Evolutionary conservation across 176 grass and related monocot genomes (phyloP).

Genomic region (Aechmea fasciata): DNA sequence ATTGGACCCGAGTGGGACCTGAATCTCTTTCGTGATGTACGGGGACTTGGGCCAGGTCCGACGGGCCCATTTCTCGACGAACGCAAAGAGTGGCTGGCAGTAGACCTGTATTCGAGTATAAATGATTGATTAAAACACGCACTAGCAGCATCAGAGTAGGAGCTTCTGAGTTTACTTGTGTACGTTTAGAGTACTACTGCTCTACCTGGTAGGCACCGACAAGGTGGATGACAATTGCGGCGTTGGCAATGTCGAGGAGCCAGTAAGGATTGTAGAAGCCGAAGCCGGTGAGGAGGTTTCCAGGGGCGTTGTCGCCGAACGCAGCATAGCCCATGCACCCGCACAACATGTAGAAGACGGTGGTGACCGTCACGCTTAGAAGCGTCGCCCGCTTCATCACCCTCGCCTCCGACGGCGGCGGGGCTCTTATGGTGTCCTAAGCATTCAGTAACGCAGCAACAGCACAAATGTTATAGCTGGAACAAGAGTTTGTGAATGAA

Average conservation of each 20-base stretch:
- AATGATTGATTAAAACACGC: background rate
- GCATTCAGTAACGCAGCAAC: background rate
- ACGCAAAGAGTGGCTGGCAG: conserved; percentile 89
- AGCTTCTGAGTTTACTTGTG: background rate
- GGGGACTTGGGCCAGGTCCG: conserved; percentile 45
- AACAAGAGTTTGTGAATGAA: background rate
- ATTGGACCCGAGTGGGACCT: conserved; percentile 26
- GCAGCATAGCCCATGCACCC: conserved; percentile 52
- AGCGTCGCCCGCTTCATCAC: conserved; percentile 40
- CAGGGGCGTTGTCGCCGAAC: conserved; percentile 34
- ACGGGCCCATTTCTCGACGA: conserved; percentile 78
- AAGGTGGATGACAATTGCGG: conserved; percentile 43
- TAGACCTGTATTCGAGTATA: conserved; percentile 37
- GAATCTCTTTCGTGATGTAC: conserved; percentile 45
- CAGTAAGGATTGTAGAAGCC: conserved; percentile 50
- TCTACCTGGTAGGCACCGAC: conserved; percentile 43
- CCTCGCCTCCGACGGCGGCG: conserved; percentile 37
- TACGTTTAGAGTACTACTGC: too few relatives aligned
- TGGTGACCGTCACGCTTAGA: conserved; percentile 32
- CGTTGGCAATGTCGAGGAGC: conserved; percentile 46
- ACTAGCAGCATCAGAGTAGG: background rate
- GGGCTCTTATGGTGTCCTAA: conserved; percentile 37
- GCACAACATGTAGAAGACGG: conserved; percentile 47
- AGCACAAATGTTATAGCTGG: background rate
- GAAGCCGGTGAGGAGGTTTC: conserved; percentile 45